A percentile compares a stretch with the other conserved stretches of the same genome.
phyloP scores from a whole-genome alignment of 345 rosid species.

The Carallia brachiata region DNA sequence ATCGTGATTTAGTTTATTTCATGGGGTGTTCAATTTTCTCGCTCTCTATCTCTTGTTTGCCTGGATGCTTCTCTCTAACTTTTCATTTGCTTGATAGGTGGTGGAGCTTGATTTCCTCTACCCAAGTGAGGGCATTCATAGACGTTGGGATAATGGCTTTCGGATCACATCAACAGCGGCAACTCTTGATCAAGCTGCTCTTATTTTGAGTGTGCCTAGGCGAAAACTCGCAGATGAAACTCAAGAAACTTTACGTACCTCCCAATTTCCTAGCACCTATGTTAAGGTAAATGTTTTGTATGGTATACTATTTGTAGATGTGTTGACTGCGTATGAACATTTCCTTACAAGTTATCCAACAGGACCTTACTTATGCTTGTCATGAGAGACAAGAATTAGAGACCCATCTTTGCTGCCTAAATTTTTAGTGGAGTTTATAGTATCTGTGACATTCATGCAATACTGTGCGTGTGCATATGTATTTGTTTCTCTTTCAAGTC shows the following conservation, averaged over 20 bases:
- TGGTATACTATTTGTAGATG: neutral
- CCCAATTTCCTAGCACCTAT: slow-evolving; percentile 39
- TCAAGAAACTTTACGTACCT: slow-evolving; percentile 39
- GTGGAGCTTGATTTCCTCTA: slow-evolving; percentile 45
- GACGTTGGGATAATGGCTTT: slow-evolving; percentile 40
- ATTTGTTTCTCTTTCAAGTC: too few relatives aligned
- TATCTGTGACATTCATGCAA: too few relatives aligned
- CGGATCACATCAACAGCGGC: slow-evolving; percentile 41
- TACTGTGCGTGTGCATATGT: too few relatives aligned
- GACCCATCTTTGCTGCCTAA: neutral
- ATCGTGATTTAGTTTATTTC: neutral
- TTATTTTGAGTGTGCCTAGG: slow-evolving; percentile 39
- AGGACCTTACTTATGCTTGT: too few relatives aligned
- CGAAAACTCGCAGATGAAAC: slow-evolving; percentile 35
- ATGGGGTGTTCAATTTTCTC: neutral
- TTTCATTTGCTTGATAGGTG: slow-evolving; percentile 23
- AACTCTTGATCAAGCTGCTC: slow-evolving; percentile 40
- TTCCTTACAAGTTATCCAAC: too few relatives aligned
- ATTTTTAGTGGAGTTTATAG: neutral
- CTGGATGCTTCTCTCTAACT: neutral
- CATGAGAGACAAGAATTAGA: neutral
- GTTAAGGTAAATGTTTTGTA: slow-evolving; percentile 30
- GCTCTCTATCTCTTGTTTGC: neutral
- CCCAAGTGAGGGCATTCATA: slow-evolving; percentile 45
- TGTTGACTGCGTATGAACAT: neutral